These are phyloP conservation scores for Rhododendron kiyosumense DNA, from an alignment of 148 eudicot species.

Conservation along the genomic window DNA sequence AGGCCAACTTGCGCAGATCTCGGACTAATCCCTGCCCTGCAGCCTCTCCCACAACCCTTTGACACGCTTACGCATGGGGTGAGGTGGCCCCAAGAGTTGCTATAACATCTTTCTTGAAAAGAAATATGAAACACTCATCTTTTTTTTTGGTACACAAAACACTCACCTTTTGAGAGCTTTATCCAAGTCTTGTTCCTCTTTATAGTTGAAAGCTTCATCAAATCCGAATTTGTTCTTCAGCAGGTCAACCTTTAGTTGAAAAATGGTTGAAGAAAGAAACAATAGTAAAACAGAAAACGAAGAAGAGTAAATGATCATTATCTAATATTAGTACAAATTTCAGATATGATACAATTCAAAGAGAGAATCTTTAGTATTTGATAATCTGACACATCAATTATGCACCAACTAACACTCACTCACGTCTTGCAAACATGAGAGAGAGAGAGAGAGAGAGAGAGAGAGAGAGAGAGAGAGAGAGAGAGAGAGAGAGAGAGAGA, in stretches of 20 bases:
- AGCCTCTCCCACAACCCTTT: no score
- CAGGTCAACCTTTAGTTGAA: conserved; percentile 25
- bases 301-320: not conserved
- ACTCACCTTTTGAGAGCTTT: conserved; percentile 35
- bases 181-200: conserved; percentile 33
- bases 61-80: no score
- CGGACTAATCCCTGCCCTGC: not conserved
- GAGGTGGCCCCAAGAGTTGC: not conserved
- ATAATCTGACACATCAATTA: no score
- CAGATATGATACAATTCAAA: not conserved
- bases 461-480: no score
- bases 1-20: no score
- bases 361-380: not conserved
- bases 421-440: no score
- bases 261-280: not conserved
- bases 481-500: not conserved
- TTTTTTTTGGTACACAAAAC: conserved; percentile 2
- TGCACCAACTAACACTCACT: no score
- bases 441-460: not conserved
- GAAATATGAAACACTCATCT: conserved; percentile 17
- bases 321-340: not conserved
- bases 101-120: no score
- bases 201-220: conserved; percentile 43
- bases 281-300: not conserved
- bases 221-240: conserved; percentile 40